Base-by-base conservation (phyloP, 345 rosid species). In the Melaleuca alternifolia region DNA sequence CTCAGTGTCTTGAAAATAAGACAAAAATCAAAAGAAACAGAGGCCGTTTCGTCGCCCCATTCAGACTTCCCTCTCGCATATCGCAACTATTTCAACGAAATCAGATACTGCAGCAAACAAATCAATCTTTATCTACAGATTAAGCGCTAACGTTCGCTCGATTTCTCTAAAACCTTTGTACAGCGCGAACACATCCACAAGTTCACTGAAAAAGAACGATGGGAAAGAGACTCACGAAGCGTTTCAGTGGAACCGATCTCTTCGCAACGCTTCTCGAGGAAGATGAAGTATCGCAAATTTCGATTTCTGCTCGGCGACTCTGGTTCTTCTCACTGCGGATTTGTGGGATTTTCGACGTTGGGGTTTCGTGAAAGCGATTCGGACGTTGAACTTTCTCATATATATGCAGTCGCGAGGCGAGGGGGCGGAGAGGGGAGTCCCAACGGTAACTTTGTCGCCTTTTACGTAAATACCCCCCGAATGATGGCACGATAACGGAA, bases 381-480 rank as follows among this genome's bases (percentile, higher is more conserved):
- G 7, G 12, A 71, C 48, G 79, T 85, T 62, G 65, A 16, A 23
- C n/a, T 62, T 48, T 18, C 44, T 62, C 33, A 4, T 56, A 79
- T 46, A 77, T 86, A 86, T 30, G 57, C 51, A 51, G 50, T 12
- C 16, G 28, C 54, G 50, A 44, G 37, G 21, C 41, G 50, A 44
- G 37, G 21, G 75, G n/a, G 48, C 30, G 51, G 41, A 57, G 44
- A 4, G 23, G 2, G 50, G 51, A 33, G 84, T 81, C 46, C 84
- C 77, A 86, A 86, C 87, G 87, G 87, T 86, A 86, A 86, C 84
- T 53, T 52, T 52, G 24, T 16, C 8, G 15, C 12, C 28, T 77
- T 79, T 86, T 54, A 86, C 87, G 65, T 86, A n/a, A 86, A 54
- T 86, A 51, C 84, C 87, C 87, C 77, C 51, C 56, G 0, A 24